These are phyloP conservation scores for Scenedesmus sp. DNA, from an alignment of 163 green algal species.

Conservation along the genomic window DNA sequence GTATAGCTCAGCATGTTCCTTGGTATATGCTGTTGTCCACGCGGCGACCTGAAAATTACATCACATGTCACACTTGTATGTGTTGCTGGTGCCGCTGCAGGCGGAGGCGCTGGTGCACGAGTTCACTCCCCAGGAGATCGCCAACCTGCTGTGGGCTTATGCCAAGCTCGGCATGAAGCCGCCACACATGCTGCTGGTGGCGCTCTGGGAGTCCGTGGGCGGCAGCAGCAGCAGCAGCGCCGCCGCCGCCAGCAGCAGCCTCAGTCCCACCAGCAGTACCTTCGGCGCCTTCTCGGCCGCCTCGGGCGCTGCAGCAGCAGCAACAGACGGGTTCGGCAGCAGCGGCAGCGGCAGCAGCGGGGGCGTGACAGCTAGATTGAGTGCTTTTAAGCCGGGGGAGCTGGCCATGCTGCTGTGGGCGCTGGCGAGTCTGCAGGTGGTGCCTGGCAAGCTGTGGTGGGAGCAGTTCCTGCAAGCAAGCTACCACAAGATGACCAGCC, in stretches of 20 bases:
- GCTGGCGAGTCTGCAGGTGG: slow-evolving; percentile 22
- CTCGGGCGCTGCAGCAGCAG: neutral
- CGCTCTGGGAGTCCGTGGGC: slow-evolving; percentile 41
- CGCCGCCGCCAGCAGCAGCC: neutral
- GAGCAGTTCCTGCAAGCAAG: slow-evolving; percentile 27
- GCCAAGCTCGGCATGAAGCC: slow-evolving; percentile 20
- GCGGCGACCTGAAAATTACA: too few species aligned
- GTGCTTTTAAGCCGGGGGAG: slow-evolving; percentile 42
- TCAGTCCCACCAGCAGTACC: neutral
- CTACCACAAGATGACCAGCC: slow-evolving; percentile 23
- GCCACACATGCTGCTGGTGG: slow-evolving; percentile 43
- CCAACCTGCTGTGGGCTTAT: slow-evolving; percentile 49
- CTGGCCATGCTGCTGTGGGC: slow-evolving; percentile 44
- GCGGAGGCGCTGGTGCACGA: slow-evolving; percentile 42
- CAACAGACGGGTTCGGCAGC: neutral
- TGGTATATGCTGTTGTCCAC: neutral
- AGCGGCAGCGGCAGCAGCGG: neutral
- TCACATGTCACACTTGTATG: neutral
- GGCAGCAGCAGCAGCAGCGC: slow-evolving; percentile 7
- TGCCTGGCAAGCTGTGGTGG: slow-evolving; percentile 26
- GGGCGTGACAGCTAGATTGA: neutral
- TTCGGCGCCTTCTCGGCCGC: neutral
- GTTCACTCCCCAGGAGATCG: slow-evolving; percentile 41
- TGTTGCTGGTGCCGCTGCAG: neutral
- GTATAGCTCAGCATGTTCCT: neutral